Conservation (phyloP, 805 yeast species). For the Cyberlindnera lachancei region DNA sequence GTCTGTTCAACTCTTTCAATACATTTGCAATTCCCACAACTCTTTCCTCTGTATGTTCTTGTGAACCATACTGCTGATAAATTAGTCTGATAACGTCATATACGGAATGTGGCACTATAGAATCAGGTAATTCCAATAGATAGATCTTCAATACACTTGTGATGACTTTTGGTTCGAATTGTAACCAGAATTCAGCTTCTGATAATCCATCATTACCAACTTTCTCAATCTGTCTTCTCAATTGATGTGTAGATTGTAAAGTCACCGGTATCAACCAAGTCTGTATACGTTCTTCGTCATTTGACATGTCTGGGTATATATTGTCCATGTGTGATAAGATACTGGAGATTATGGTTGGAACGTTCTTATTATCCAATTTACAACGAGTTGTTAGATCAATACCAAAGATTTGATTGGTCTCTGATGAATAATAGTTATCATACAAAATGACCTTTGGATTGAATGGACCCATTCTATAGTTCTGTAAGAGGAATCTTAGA, state of each 20-base stretch:
- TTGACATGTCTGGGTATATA: conserved; percentile 58
- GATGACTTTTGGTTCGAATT: conserved; percentile 46
- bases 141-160: conserved; percentile 68
- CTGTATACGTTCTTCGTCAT: conserved; percentile 60
- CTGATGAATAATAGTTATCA: conserved; percentile 72
- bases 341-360: conserved; percentile 60
- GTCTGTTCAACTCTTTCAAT: conserved; percentile 56
- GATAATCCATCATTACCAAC: conserved; percentile 35
- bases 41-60: conserved; percentile 32
- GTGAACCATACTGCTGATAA: conserved; percentile 43
- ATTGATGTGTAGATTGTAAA: conserved; percentile 49
- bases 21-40: conserved; percentile 59
- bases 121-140: conserved; percentile 72
- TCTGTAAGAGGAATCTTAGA: conserved; percentile 55
- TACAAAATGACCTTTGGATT: conserved; percentile 65
- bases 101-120: conserved; percentile 55
- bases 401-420: conserved; percentile 68
- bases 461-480: conserved; percentile 67
- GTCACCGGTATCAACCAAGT: conserved; percentile 66
- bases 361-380: conserved; percentile 62
- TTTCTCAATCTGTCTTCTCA: conserved; percentile 52
- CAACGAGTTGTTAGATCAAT: conserved; percentile 67
- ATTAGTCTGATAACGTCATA: conserved; percentile 65
- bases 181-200: conserved; percentile 21
- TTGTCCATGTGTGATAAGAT: conserved; percentile 61